These are phyloP conservation scores for Flaveria trinervia DNA, from an alignment of 129 eudicot genomes.

Conservation along the genomic window DNA sequence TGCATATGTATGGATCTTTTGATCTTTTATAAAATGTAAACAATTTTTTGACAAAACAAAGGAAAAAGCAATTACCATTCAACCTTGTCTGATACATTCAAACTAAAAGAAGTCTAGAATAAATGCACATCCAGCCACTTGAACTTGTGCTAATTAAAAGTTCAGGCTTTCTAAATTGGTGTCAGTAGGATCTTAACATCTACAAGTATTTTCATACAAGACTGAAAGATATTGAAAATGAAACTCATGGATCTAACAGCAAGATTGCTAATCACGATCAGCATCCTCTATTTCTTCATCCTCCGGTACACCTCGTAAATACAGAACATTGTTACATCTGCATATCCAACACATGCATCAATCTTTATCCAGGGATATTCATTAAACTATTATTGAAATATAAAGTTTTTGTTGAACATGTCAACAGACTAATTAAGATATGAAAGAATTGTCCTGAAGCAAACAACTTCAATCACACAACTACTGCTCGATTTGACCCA, in stretches of 20 bases:
- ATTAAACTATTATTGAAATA: neutral
- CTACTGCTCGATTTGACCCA: neutral
- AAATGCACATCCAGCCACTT: slow-evolving; percentile 11
- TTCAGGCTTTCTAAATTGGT: slow-evolving; percentile 2
- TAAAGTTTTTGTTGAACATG: neutral
- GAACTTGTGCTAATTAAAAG: slow-evolving; percentile 7
- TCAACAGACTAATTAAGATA: neutral
- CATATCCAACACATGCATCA: slow-evolving; percentile 15
- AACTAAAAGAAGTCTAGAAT: neutral
- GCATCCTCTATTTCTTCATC: slow-evolving; percentile 94
- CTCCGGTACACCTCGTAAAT: slow-evolving; percentile 93
- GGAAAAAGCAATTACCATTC: slow-evolving; percentile 4
- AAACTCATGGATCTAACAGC: slow-evolving; percentile 20
- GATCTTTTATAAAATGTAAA: neutral
- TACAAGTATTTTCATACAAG: slow-evolving; percentile 35
- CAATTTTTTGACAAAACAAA: neutral
- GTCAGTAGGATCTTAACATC: slow-evolving; percentile 22
- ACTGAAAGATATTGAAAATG: neutral
- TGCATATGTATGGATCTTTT: neutral
- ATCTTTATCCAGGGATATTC: slow-evolving; percentile 14
- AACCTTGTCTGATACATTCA: slow-evolving; percentile 25
- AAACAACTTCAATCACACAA: neutral
- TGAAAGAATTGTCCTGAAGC: neutral
- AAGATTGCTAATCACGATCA: slow-evolving; percentile 51
- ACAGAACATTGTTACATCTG: slow-evolving; percentile 93